Evolutionary conservation across 164 flowering plant species (phyloP), one percentile per base, ranked within the genome.

Genomic region (Amborella trichopoda): DNA sequence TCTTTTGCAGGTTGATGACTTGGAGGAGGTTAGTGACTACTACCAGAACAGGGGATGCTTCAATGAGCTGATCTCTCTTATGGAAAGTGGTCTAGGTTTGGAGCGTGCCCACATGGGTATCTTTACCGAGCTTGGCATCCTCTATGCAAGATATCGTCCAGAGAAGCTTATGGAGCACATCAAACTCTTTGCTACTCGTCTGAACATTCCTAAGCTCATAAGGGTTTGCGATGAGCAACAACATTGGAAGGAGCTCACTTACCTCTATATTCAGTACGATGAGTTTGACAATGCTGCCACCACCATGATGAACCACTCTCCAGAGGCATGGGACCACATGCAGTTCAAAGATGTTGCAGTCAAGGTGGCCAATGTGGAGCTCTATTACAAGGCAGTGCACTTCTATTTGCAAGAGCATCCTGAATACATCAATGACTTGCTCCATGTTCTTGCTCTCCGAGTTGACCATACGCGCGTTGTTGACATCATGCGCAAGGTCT

Each of bases 91-190:
- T 46, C 56, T 93, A 45, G 99, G 99, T 4, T 71, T 93, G 67
- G 96, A 93, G 68, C 95, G 96, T 42, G 99, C 99, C 33, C 99
- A 93, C 55, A 93, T 93, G 99, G 99, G 99, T 37, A 93, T 93
- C 58, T 93, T 93, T 53, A 93, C 99, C 1, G 96, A 88, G 66
- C 68, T 93, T 68, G 96, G 99, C 26, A 91, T 93, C 51, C 70
- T 93, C 33, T 93, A 93, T 72, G 99, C 99, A 42, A 81, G 99
- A 76, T 93, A 93, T 34, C 94, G 99, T 44, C 64, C 70, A 28
- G 99, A 93, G 71, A 93, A 93, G 75, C 89, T 93, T 48, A 93
- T 93, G 99, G 99, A 93, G 59, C 99, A 93, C 63, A 85, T 93
- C 26, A 93, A 93, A 56, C 67, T 93, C 43, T 93, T 93, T 48